Evolutionary conservation across 768 basidiomycete species (phyloP), one percentile per base, ranked within the genome.

Genomic region (Tephrocybe sp.): DNA sequence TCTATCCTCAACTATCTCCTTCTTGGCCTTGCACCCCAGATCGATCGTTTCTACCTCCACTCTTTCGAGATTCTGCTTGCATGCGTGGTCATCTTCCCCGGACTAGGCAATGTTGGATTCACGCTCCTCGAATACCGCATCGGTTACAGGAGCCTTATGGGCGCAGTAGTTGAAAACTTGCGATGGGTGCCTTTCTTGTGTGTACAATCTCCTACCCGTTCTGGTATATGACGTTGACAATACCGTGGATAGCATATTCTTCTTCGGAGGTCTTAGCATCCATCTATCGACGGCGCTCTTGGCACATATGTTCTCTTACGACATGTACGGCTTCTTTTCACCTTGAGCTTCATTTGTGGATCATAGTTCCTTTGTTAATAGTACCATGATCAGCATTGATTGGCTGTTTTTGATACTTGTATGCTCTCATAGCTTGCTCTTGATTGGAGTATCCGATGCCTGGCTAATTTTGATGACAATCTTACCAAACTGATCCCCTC

Each of bases 51-150:
- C 69, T 91, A 91, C 70, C 70, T 88, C 54, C 85, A 88, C 69
- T 81, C 78, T 56, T 90, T 89, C 61, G 88, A 91, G 63, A 86
- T 90, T 58, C 82, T 86, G 64, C 75, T 89, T 24, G 86, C 88
- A 13, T 88, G 85, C 41, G 78, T 79, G 1, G 77, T 88, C 46
- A 86, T 90, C n/a, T 91, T 90, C 69, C 81, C 85, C 53, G 87
- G 82, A 22, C 65, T 86, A 16, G 88, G 88, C 1, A 91, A 86
- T 63, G 58, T 89, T 25, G 86, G 84, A 12, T 88, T 82, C 64
- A 81, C 86, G 3, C 68, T 89, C 33, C 66, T 90, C 41, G 87
- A 88, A 61, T 89, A 90, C 56, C 80, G 88, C n/a, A 69, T 90
- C 8, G 86, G 88, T 7, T 75, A 81, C 30, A 66, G 76, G 49